Evolutionary conservation across 1,139 yeast species (phyloP), one percentile per base, ranked within the genome.

Genomic region (Pichia cactophila): DNA sequence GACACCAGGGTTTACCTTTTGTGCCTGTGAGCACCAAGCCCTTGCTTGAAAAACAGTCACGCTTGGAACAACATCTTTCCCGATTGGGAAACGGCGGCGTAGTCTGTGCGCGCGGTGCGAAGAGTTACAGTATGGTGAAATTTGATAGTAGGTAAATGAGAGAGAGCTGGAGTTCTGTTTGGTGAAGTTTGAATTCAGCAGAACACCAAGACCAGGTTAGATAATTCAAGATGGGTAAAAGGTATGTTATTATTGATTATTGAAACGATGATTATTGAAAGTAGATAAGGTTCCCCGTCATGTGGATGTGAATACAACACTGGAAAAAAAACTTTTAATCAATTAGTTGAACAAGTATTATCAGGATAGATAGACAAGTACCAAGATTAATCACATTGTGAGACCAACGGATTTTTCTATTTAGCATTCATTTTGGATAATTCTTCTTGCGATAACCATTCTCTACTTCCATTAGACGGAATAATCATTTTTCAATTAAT

Each of bases 181-280:
- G 28, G 11, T 2, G 28, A 23, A 38, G n/a, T 17, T 35, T 35
- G 10, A 14, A 35, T 12, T 28, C 29, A 38, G 42, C 54, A 54
- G 38, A 57, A 59, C 38, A 28, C 48, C 43, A 42, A 36, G 17
- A 51, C 54, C 50, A 49, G 49, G 51, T 42, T 46, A 46, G 37
- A 49, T 51, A 62, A 68, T 67, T 67, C 70, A 74, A 79, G 75
- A 82, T 82, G 88, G 88, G 87, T 81, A 82, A 82, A 80, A 80
- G 86, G 86, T 81, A 79, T 72, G 83, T 74, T 51, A 47, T 20
- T 33, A 17, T 8, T 16, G 20, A 35, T 23, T 33, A 17, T 8
- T 16, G 20, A 35, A 16, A 35, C 23, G 23, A 35, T 35, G n/a
- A 26, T 26, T 5, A 11, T 28, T 10, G n/a, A 14, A 20, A 23